phyloP scores from a whole-genome alignment of 306 rosid genomes.

The Nissolia schottii region DNA sequence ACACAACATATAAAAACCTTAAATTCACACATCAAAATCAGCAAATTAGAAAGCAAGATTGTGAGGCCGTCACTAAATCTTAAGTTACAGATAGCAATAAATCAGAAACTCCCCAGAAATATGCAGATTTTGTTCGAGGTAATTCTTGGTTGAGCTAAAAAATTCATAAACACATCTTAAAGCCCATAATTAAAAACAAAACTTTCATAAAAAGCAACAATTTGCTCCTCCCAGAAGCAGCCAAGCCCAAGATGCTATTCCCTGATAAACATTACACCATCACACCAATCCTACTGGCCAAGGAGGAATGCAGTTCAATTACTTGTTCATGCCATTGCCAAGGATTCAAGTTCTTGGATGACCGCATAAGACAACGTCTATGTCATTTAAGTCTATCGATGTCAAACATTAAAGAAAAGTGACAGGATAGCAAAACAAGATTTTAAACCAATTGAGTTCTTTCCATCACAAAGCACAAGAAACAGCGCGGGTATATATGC shows the following conservation, averaged over 20 bases:
- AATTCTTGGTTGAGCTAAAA: constrained; percentile 1
- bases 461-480: neutral
- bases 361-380: neutral
- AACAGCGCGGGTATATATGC: neutral
- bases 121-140: neutral
- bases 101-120: neutral
- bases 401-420: neutral
- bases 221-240: neutral
- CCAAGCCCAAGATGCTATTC: neutral
- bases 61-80: neutral
- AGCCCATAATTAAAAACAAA: neutral
- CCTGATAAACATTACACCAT: neutral
- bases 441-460: neutral
- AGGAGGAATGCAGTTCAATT: neutral
- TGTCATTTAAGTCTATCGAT: neutral
- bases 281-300: neutral
- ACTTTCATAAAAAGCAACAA: neutral
- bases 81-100: neutral
- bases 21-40: neutral
- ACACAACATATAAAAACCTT: constrained; percentile 20
- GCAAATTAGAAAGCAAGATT: neutral
- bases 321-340: neutral
- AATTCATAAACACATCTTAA: neutral
- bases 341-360: neutral
- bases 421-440: neutral